A percentile compares a stretch with the other conserved stretches of the same genome.
These are phyloP conservation scores for Aegilops umbellulata DNA, from an alignment of 176 grass and related monocot genomes.

Conservation along the genomic window DNA sequence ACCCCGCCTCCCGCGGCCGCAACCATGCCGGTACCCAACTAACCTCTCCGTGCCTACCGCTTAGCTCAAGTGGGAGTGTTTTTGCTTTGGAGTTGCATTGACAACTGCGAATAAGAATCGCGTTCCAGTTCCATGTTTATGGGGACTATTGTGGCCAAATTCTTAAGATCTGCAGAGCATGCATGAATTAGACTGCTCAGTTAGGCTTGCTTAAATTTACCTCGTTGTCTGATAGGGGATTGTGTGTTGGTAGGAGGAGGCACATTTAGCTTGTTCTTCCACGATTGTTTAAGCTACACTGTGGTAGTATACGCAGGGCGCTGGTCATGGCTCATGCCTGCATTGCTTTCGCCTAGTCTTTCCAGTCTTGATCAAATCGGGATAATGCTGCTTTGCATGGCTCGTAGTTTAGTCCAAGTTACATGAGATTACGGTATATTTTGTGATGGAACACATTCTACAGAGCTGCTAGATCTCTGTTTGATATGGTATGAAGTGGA, in stretches of 20 bases:
- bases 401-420: neutral
- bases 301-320: neutral
- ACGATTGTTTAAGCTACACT: neutral
- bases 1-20: conserved; percentile 57
- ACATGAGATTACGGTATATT: neutral
- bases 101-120: neutral
- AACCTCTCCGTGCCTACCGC: neutral
- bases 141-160: neutral
- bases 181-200: neutral
- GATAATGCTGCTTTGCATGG: neutral
- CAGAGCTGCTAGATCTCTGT: neutral
- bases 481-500: neutral
- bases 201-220: neutral
- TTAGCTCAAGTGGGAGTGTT: conserved; percentile 13
- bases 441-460: neutral
- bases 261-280: neutral
- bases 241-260: neutral
- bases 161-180: neutral
- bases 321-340: neutral
- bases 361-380: neutral
- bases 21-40: conserved; percentile 55
- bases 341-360: neutral
- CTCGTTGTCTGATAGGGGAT: neutral
- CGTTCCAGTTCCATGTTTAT: neutral
- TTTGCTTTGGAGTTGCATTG: neutral